Evolutionary conservation across 192 early-diverging fungal genomes (phyloP).

Genomic region (Backusella tuberculispora): DNA sequence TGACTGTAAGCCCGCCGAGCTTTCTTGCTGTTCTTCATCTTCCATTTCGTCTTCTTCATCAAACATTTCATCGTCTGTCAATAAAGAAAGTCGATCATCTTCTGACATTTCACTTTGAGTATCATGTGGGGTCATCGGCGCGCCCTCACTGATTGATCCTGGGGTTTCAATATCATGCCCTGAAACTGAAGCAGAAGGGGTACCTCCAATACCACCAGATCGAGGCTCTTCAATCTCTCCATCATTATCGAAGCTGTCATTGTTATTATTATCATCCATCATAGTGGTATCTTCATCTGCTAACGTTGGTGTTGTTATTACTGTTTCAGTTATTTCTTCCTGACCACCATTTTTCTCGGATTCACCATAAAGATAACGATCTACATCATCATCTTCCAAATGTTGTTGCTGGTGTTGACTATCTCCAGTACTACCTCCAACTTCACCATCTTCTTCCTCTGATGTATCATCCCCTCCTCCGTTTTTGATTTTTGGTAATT

Average conservation of each 20-base stretch:
- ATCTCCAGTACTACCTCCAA: not conserved
- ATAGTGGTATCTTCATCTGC: not conserved
- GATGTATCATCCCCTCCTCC: not conserved
- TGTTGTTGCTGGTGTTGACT: not conserved
- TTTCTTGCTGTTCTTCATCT: not conserved
- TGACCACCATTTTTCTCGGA: not conserved
- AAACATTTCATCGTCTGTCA: constrained; percentile 16
- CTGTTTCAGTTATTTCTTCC: not conserved
- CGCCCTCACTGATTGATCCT: not conserved
- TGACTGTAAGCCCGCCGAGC: constrained; percentile 6
- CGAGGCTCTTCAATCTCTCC: not conserved
- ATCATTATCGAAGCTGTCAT: not conserved
- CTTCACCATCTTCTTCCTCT: constrained; percentile 1
- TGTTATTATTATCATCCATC: not conserved
- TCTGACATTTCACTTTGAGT: constrained; percentile 1
- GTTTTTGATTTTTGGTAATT: not conserved
- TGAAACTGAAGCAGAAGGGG: not conserved
- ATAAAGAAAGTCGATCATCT: not conserved
- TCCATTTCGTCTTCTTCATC: constrained; percentile 3
- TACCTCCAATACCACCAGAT: not conserved
- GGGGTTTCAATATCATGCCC: not conserved
- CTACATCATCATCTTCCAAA: constrained; percentile 36
- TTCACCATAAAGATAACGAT: constrained; percentile 35
- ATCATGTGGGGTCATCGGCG: not conserved
- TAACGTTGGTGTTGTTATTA: not conserved